These are phyloP conservation scores for Phytophthora lateralis DNA, from an alignment of 352 stramenopile species.

Conservation along the genomic window DNA sequence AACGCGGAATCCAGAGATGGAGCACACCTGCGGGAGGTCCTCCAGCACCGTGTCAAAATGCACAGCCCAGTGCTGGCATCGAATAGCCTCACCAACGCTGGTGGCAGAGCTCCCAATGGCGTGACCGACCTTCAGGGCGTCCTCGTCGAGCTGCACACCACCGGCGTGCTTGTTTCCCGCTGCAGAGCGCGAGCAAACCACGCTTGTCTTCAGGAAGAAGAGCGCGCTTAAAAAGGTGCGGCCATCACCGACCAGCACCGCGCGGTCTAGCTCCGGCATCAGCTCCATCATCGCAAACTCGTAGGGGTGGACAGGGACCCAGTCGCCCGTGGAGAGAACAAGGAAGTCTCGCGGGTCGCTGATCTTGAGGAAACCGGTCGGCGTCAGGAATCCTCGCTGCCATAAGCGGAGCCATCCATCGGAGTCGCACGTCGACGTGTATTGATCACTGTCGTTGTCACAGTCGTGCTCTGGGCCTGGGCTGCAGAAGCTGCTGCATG, in stretches of 20 bases:
- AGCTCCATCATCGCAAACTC: slow-evolving; percentile 51
- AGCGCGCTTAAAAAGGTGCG: slow-evolving; percentile 75
- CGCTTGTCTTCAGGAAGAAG: slow-evolving; percentile 76
- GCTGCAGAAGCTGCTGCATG: slow-evolving; percentile 6
- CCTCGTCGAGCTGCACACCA: slow-evolving; percentile 44
- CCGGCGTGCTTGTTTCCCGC: slow-evolving; percentile 25
- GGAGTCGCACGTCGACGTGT: slow-evolving; percentile 20
- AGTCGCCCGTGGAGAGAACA: slow-evolving; percentile 77
- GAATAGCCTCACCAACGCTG: slow-evolving; percentile 67
- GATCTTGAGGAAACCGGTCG: slow-evolving; percentile 76
- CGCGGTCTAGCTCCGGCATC: slow-evolving; percentile 69
- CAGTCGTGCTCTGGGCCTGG: slow-evolving; percentile 6
- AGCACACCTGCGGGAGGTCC: slow-evolving; percentile 44
- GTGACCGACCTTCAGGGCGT: slow-evolving; percentile 49
- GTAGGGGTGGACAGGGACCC: slow-evolving; percentile 67
- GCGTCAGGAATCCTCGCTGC: slow-evolving; percentile 67
- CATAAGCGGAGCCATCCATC: slow-evolving; percentile 62
- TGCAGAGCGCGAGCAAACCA: slow-evolving; percentile 9
- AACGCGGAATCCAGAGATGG: slow-evolving; percentile 66
- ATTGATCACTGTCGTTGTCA: slow-evolving; percentile 22
- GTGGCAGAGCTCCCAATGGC: slow-evolving; percentile 43
- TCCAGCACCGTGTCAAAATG: slow-evolving; percentile 77
- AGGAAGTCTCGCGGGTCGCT: slow-evolving; percentile 73
- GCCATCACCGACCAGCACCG: slow-evolving; percentile 72
- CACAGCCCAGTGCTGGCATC: slow-evolving; percentile 74